Conservation (phyloP, 1,284 basidiomycete genomes). For the Gymnopus androsaceus region DNA sequence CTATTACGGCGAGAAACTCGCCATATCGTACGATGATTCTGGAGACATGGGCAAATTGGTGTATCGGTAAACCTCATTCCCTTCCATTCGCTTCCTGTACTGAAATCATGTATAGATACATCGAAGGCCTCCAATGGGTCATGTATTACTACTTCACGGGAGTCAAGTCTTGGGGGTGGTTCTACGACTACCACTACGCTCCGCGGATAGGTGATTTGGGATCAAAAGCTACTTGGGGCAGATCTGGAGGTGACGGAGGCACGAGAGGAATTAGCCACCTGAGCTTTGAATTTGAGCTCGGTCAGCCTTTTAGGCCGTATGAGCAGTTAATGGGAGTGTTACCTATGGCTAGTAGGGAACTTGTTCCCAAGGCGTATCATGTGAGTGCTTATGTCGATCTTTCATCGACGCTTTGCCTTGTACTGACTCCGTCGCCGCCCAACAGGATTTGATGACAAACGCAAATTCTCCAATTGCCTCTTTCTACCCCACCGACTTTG, state of each 20-base stretch:
- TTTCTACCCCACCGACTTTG: constrained; percentile 93
- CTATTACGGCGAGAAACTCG: constrained; percentile 91
- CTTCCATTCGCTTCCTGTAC: too few species aligned
- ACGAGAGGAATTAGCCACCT: constrained; percentile 69
- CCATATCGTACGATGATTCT: constrained; percentile 73
- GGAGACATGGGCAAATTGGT: constrained; percentile 69
- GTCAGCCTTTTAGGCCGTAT: constrained; percentile 90
- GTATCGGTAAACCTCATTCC: too few species aligned
- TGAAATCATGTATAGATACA: constrained; percentile 67
- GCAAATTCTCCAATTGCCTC: constrained; percentile 87
- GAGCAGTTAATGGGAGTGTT: constrained; percentile 99
- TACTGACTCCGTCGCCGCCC: constrained; percentile 6
- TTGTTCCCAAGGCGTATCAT: constrained; percentile 84
- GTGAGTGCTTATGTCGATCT: constrained; percentile 41
- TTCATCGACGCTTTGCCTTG: constrained; percentile 3
- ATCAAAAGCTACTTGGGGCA: constrained; percentile 3
- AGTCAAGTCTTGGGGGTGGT: constrained; percentile 98
- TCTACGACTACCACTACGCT: constrained; percentile 97
- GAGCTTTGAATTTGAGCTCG: constrained; percentile 85
- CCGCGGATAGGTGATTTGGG: constrained; percentile 86
- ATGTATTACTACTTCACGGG: constrained; percentile 99
- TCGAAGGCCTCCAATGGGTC: constrained; percentile 98
- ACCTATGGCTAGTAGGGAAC: constrained; percentile 85
- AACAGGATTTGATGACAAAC: constrained; percentile 91
- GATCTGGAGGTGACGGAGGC: neutral